phyloP scores from a whole-genome alignment of 495 filamentous ascomycete species.

The Glonium stellatum region DNA sequence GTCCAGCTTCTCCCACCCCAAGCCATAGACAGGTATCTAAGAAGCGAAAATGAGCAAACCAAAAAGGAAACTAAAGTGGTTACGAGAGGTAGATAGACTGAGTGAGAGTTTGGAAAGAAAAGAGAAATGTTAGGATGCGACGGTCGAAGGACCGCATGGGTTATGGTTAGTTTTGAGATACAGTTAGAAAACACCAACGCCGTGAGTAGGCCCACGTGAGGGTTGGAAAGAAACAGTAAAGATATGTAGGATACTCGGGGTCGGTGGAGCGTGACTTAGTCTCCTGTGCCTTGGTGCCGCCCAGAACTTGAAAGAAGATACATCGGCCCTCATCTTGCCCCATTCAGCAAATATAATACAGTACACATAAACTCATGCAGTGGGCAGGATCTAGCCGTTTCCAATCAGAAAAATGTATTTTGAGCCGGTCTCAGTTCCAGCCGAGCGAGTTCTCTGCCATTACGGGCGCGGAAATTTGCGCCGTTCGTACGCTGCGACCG shows the following conservation, averaged over 20 bases:
- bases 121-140: background rate
- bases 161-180: background rate
- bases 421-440: conserved; percentile 63
- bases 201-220: background rate
- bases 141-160: background rate
- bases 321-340: conserved; percentile 3
- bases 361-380: conserved; percentile 20
- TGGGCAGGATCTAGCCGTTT: conserved; percentile 1
- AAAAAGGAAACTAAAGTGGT: conserved; percentile 18
- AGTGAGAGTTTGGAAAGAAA: conserved; percentile 24
- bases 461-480: conserved; percentile 72
- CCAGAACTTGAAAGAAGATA: background rate
- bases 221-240: background rate
- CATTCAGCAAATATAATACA: conserved; percentile 25
- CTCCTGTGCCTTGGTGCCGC: background rate
- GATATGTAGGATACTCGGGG: background rate
- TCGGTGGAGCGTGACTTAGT: background rate
- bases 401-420: background rate
- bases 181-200: background rate
- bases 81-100: conserved; percentile 18
- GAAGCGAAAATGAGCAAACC: conserved; percentile 19
- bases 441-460: conserved; percentile 97
- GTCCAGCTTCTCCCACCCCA: conserved; percentile 13
- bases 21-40: conserved; percentile 27
- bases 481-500: conserved; percentile 46